Evolutionary conservation across 2,329 filamentous ascomycete species (phyloP), one percentile per base, ranked within the genome.

Genomic region (Penicillium sp.): DNA sequence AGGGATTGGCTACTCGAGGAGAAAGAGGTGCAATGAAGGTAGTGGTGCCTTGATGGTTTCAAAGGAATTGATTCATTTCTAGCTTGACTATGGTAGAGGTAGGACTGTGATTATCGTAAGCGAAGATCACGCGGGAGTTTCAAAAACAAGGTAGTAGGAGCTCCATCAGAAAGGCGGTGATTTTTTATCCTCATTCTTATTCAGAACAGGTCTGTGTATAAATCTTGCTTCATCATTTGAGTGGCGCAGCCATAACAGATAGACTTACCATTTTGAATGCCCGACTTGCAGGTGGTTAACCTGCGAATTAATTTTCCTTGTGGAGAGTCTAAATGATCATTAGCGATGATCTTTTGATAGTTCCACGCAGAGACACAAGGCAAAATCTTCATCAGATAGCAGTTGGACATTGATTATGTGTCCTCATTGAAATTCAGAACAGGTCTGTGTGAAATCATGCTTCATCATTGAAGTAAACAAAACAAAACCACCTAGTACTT

Each of bases 381-480:
- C 65, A 60, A 60, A 61, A 62, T 66, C 64, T 69, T 66, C 61
- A 54, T 82, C 81, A 83, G 77, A 78, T 73, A 79, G 75, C 75
- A 79, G 73, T 44, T 79, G 75, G 73, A 75, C 75, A 63, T 55
- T 69, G 72, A 78, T 75, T 75, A 59, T 67, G 73, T 66, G 69
- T 80, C 78, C 75, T 75, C 78, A 80, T 70, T 85, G 79, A 80
- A 81, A 83, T 80, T 91, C 87, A 89, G 91, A 89, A 91, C 76
- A 79, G 77, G 76, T 79, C 74, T 79, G 77, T 79, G 76, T 86
- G 72, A 80, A 81, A 84, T 81, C 78, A 74, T 75, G 74, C 78
- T 80, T 85, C 83, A 83, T 84, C 82, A 84, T 80, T 70, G 61
- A 61, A 62, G 63, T 47, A 13, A 47, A 54, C 16, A 54, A 22